These are phyloP conservation scores for Trichomonascaceae sp. DNA, from an alignment of 1,139 yeast species.

Conservation along the genomic window DNA sequence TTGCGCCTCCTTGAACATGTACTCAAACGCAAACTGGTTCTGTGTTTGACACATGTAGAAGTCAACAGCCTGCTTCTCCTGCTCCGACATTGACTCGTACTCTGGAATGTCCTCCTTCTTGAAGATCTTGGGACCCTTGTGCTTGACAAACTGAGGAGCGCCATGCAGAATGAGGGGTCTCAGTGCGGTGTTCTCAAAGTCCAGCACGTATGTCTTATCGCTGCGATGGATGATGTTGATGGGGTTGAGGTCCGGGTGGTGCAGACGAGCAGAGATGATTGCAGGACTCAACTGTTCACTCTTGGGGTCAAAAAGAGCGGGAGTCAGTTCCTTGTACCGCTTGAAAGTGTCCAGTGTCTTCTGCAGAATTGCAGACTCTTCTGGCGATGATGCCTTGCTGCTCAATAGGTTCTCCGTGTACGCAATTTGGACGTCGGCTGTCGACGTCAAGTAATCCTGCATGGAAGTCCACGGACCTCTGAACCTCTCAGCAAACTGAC, in stretches of 20 bases:
- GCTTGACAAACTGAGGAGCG: slow-evolving; percentile 73
- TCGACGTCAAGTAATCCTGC: slow-evolving; percentile 44
- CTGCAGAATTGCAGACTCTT: slow-evolving; percentile 30
- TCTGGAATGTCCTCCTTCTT: slow-evolving; percentile 64
- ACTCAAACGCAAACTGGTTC: slow-evolving; percentile 83
- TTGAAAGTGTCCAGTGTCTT: slow-evolving; percentile 36
- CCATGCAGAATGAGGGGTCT: slow-evolving; percentile 70
- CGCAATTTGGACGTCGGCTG: slow-evolving; percentile 58
- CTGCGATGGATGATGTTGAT: slow-evolving; percentile 48
- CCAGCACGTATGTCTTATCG: slow-evolving; percentile 41
- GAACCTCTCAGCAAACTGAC: slow-evolving; percentile 17
- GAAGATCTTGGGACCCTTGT: slow-evolving; percentile 79
- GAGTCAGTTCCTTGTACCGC: slow-evolving; percentile 41
- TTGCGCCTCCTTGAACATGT: slow-evolving; percentile 44
- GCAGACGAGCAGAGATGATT: slow-evolving; percentile 60
- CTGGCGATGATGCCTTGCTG: slow-evolving; percentile 32
- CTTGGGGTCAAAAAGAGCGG: slow-evolving; percentile 34
- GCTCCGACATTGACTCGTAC: slow-evolving; percentile 50
- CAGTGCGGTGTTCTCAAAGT: slow-evolving; percentile 67
- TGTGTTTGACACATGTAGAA: slow-evolving; percentile 83
- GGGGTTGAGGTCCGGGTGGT: slow-evolving; percentile 80
- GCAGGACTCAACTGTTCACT: slow-evolving; percentile 18
- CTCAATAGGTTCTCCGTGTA: slow-evolving; percentile 43
- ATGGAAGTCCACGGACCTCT: slow-evolving; percentile 68
- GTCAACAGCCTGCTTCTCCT: slow-evolving; percentile 67